Base-by-base conservation (phyloP, 768 basidiomycete genomes). In the Gloeophyllum trabeum region DNA sequence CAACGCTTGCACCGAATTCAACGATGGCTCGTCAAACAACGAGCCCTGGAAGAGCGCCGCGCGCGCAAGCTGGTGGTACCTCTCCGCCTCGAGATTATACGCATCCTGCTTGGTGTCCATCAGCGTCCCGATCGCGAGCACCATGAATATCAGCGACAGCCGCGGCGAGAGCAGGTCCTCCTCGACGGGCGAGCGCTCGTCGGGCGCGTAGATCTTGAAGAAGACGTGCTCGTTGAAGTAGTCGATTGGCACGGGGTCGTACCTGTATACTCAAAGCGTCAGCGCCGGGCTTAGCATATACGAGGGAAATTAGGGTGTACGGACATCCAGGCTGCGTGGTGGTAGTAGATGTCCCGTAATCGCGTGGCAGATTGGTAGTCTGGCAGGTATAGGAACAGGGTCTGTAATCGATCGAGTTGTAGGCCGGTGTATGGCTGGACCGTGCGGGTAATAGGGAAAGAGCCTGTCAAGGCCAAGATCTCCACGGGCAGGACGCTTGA, bases 281-380 rank as follows among this genome's bases (percentile, higher is more conserved):
- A 39, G 30, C 59, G 34, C 49, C 46, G 16, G 28, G 16, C 41
- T 21, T 38, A 35, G 6, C 7, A 42, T 32, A 24, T 25, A 14
- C 7, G 21, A 39, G 23, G 47, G 37, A 5, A 22, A 38, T 24
- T 34, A 34, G 39, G 24, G 21, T 30, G 42, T 20, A 40, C 77
- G 60, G 59, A 81, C 80, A 83, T 81, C 80, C 79, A 82, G 42
- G 77, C 73, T 23, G 77, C 82, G 51, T 76, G 70, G 21, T 67
- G 67, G 57, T 67, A 81, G 55, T 79, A 84, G 16, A 73, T 69
- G 16, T 69, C 67, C 20, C 73, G 71, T 28, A 86, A 60, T 42
- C 75, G 70, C n/a, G 70, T 62, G 3, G 85, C 81, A 43, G 69
- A 72, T 24, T 74, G 68, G 2, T 69, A 58, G 10, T 72, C 61